A percentile compares a stretch with the other conserved stretches of the same genome.
phyloP scores from a whole-genome alignment of 495 filamentous ascomycete genomes.

The Tetracladium marchalianum region DNA sequence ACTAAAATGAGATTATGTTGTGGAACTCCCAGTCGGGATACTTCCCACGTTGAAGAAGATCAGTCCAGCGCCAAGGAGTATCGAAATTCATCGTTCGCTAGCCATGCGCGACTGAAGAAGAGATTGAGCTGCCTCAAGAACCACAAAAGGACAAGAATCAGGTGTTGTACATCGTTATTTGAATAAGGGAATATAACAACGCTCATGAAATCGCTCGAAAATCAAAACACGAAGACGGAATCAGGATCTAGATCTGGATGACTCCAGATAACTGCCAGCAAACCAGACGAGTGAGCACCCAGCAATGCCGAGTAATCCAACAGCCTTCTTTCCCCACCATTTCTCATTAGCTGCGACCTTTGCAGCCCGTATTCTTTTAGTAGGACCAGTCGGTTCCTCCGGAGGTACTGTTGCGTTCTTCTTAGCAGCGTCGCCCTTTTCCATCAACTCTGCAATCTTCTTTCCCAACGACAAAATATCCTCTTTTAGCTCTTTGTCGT shows the following conservation, averaged over 20 bases:
- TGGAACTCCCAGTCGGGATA: no score
- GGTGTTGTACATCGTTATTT: no score
- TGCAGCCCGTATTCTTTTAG: conserved; percentile 36
- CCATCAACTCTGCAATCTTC: conserved; percentile 50
- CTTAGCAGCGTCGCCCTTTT: conserved; percentile 31
- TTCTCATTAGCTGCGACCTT: conserved; percentile 56
- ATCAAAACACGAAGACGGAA: conserved; percentile 23
- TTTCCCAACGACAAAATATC: conserved; percentile 56
- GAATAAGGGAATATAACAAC: no score
- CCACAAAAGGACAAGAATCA: no score
- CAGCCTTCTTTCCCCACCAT: conserved; percentile 60
- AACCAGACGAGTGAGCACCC: conserved; percentile 61
- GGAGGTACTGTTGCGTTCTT: conserved; percentile 27
- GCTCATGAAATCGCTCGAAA: no score
- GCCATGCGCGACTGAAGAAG: no score
- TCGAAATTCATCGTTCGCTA: no score
- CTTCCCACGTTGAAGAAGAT: no score
- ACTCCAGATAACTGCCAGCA: conserved; percentile 40
- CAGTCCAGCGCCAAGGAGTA: no score
- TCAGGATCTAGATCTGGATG: conserved; percentile 6
- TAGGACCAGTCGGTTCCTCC: conserved; percentile 17
- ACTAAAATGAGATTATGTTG: no score
- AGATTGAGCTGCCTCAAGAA: no score
- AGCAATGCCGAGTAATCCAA: conserved; percentile 53
- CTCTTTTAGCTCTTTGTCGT: conserved; percentile 45